Evolutionary conservation across 1,284 basidiomycete genomes (phyloP), one percentile per base, ranked within the genome.

Genomic region (Cryptococcus neoformans): DNA sequence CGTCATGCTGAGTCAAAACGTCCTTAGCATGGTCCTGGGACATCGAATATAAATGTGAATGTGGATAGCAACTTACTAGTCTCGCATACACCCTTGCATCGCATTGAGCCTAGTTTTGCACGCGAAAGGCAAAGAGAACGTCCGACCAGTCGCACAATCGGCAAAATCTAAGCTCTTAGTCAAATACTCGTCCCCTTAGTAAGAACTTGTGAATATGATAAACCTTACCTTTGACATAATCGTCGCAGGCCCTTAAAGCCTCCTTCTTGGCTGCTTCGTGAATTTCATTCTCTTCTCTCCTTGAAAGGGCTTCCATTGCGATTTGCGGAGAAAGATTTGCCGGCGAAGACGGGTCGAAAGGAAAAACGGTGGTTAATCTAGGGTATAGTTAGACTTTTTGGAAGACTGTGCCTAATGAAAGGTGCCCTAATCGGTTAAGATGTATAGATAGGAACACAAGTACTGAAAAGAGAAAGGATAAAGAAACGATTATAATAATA

Each of bases 261-360:
- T 84, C 81, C 7, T 84, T 83, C 71, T 92, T 92, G n/a, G 88
- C 88, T 40, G 85, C 80, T 71, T 92, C 92, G 50, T 88, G 75
- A 44, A 94, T 81, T 10, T 87, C 87, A 48, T 92, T 88, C 73
- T 93, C 91, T 78, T 95, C 92, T 57, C 92, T 83, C 62, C 91
- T 83, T 34, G 91, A 93, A 37, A 95, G 83, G 28, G 90, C 83
- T 75, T 92, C 86, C 90, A 92, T 92, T 39, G 44, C 62, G 50
- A 35, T 35, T 48, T 5, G 46, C 28, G 28, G 28, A 28, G 28
- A 28, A 28, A 28, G 28, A 28, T 28, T 28, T 28, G 28, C 3
- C 28, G 28, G 28, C 4, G 28, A 28, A 28, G 28, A 28, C 4
- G 28, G 4, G 28, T 28, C 28, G 28, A 28, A 28, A 28, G 2